Conservation (phyloP, 257 asterid species). For the Solanum sejunctum region DNA sequence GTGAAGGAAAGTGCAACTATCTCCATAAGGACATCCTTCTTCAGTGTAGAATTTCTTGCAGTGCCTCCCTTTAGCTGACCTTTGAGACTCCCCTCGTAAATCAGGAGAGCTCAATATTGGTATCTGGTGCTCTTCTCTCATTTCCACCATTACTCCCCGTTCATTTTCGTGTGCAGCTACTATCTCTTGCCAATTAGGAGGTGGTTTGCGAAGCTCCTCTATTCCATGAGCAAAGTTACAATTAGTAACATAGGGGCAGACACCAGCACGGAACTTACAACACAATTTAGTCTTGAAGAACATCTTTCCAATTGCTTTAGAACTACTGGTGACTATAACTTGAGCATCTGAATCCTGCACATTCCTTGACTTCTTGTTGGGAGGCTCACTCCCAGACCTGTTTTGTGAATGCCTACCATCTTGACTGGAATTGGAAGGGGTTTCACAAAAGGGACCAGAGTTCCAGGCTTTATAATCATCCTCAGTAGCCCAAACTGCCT, state of each 20-base stretch:
- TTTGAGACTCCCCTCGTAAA: conserved; percentile 50
- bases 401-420: conserved; percentile 44
- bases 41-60: conserved; percentile 71
- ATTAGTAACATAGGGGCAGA: conserved; percentile 64
- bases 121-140: conserved; percentile 63
- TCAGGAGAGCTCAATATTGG: conserved; percentile 37
- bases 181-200: conserved; percentile 79
- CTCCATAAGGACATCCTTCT: conserved; percentile 86
- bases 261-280: conserved; percentile 64
- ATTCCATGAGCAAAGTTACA: conserved; percentile 58
- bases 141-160: conserved; percentile 27
- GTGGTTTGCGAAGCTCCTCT: conserved; percentile 69
- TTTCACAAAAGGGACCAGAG: conserved; percentile 28
- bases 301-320: conserved; percentile 70
- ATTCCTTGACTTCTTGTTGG: conserved; percentile 35
- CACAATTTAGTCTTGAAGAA: conserved; percentile 64
- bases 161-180: conserved; percentile 57
- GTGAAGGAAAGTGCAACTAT: conserved; percentile 67
- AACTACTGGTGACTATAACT: conserved; percentile 20
- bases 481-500: conserved; percentile 66
- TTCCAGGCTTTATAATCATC: conserved; percentile 54
- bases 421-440: conserved; percentile 28
- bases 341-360: conserved; percentile 33
- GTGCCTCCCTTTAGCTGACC: conserved; percentile 64
- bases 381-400: conserved; percentile 41